A percentile compares a stretch with the other conserved stretches of the same genome.
phyloP scores from a whole-genome alignment of 768 basidiomycete species.

The Zangia roseola region DNA sequence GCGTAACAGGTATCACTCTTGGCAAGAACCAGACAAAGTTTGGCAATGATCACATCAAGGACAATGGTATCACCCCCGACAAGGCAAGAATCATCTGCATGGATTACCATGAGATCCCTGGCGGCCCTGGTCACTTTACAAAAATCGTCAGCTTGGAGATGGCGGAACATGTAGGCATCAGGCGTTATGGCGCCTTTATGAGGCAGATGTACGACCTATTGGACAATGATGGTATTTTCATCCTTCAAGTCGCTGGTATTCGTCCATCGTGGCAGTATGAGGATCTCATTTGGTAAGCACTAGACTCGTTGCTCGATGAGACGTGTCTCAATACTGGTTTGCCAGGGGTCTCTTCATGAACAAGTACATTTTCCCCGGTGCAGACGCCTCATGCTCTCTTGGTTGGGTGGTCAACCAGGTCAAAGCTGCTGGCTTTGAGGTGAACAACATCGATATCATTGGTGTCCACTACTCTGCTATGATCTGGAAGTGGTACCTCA shows the following conservation, averaged over 20 bases:
- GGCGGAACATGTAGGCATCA: constrained; percentile 99
- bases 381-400: constrained; percentile 93
- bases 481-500: constrained; percentile 90
- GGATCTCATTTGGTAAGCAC: constrained; percentile 84
- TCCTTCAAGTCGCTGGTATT: constrained; percentile 96
- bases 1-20: constrained; percentile 90
- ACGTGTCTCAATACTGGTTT: not conserved
- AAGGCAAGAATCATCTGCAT: constrained; percentile 89
- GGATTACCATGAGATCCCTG: constrained; percentile 90
- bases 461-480: constrained; percentile 98
- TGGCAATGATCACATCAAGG: constrained; percentile 81
- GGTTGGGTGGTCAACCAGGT: constrained; percentile 91
- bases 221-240: constrained; percentile 91
- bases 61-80: constrained; percentile 69
- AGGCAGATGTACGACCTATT: constrained; percentile 90
- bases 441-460: constrained; percentile 94
- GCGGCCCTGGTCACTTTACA: constrained; percentile 69
- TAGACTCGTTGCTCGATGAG: not conserved
- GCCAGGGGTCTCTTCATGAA: constrained; percentile 93
- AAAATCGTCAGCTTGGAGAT: constrained; percentile 98
- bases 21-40: constrained; percentile 89
- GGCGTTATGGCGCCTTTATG: constrained; percentile 87
- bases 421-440: constrained; percentile 91
- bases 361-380: constrained; percentile 98
- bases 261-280: constrained; percentile 98